Percentiles rank a stretch among this genome's conserved stretches.
phyloP scores from a whole-genome alignment of 345 rosid genomes.

The Limnanthes douglasii region DNA sequence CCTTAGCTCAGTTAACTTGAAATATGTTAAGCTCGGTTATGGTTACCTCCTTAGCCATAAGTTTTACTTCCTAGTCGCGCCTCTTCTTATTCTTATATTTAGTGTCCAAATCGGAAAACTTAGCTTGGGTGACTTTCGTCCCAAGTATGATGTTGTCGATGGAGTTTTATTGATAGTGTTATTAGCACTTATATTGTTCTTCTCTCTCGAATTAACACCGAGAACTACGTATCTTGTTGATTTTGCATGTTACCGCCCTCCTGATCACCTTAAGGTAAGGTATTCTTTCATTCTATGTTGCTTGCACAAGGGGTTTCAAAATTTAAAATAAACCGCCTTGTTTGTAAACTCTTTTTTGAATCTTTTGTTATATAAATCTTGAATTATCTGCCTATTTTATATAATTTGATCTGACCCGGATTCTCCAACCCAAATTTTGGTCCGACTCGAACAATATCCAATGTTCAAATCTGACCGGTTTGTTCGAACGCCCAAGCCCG shows the following conservation, averaged over 20 bases:
- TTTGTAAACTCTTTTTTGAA: no score
- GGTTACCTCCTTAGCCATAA: conserved; percentile 34
- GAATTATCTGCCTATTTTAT: no score
- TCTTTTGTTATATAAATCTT: no score
- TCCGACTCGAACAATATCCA: no score
- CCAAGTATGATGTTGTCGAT: conserved; percentile 3
- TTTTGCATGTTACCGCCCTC: conserved; percentile 56
- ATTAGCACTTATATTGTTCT: conserved; percentile 12
- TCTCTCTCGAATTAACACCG: conserved; percentile 26
- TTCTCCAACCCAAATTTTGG: no score
- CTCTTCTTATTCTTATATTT: conserved; percentile 18
- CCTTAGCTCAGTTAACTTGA: conserved; percentile 35
- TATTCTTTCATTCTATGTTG: neutral
- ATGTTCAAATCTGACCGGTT: no score
- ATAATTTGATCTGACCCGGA: no score
- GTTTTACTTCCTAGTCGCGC: conserved; percentile 19
- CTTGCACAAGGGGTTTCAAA: neutral
- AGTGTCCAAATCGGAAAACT: conserved; percentile 16
- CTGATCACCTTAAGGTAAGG: conserved; percentile 47
- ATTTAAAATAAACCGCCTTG: neutral
- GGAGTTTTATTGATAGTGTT: conserved; percentile 8
- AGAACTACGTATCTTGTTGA: conserved; percentile 34
- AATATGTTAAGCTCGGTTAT: conserved; percentile 48
- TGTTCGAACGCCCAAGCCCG: no score
- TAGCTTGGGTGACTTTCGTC: conserved; percentile 13